Evolutionary conservation across 108 stramenopile species (phyloP), one percentile per base, ranked within the genome.

Genomic region (Cyclostephanos tholiformis): DNA sequence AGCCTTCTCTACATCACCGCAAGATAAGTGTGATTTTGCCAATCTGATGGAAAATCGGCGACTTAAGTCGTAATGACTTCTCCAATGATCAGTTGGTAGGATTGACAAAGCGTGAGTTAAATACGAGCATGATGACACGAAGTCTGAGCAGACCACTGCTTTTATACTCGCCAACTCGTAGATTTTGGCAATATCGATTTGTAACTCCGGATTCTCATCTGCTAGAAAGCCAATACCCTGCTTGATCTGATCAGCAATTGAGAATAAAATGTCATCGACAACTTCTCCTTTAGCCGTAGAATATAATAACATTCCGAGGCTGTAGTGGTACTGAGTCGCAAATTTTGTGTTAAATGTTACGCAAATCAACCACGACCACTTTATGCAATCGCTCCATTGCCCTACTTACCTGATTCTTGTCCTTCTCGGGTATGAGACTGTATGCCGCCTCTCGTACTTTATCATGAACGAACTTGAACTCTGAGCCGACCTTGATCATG

Each of bases 131-230:
- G 84, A 75, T 48, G 27, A 39, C 0, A 48, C 71, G 55, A 66
- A 72, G 48, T 69, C 76, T 14, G 79, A 81, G n/a, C 62, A 12
- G 19, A 26, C 52, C 26, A 72, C 36, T 13, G 84, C 79, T 41
- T 68, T 71, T 13, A 51, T 13, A 38, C 67, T 51, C 12, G 84
- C 80, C 14, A 41, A 4, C 14, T 63, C 50, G 49, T 84, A 72
- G 51, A 82, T 25, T 22, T 65, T 44, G 30, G 72, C 64, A 20
- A 67, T 22, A 16, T 74, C 49, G 39, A 71, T 12, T 46, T 44
- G 59, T 6, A 63, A 62, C 22, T 65, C 63, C 50, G 64, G 49
- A 63, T 41, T 53, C 48, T 71, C 26, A 30, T 59, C 14, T 16
- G 17, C 36, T 52, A 56, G 64, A 64, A 20, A 48, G 39, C 51